Evolutionary conservation across 345 rosid genomes (phyloP).

Genomic region (Rubroshorea leprosula): DNA sequence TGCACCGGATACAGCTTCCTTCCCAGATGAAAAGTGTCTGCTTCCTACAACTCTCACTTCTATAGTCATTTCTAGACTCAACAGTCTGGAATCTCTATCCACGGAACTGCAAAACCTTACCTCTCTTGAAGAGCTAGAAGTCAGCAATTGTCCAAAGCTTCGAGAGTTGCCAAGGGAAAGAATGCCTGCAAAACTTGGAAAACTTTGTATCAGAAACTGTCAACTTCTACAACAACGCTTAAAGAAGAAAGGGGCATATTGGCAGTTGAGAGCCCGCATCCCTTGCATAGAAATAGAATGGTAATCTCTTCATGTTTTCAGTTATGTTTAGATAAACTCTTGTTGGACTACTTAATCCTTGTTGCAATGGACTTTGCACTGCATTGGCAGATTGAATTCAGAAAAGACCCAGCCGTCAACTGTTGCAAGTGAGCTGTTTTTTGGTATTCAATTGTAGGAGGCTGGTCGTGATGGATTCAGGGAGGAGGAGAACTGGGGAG

Average conservation of each 20-base stretch:
- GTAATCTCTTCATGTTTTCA: background rate
- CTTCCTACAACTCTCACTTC: conserved; percentile 14
- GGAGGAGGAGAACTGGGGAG: too few relatives aligned
- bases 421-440: too few relatives aligned
- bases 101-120: conserved; percentile 16
- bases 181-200: conserved; percentile 16
- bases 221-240: conserved; percentile 9
- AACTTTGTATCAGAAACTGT: conserved; percentile 16
- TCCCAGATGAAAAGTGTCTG: conserved; percentile 8
- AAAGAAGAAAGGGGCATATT: conserved; percentile 14
- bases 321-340: too few relatives aligned
- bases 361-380: background rate
- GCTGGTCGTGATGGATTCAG: too few relatives aligned
- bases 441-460: too few relatives aligned
- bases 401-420: background rate
- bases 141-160: conserved; percentile 16
- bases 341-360: background rate
- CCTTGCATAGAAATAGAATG: background rate
- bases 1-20: conserved; percentile 4
- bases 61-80: background rate
- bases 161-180: conserved; percentile 14
- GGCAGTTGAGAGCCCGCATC: conserved; percentile 15
- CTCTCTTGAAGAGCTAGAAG: conserved; percentile 13
- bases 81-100: conserved; percentile 10
- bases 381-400: background rate